Percentiles rank a stretch among this genome's conserved stretches.
Evolutionary conservation across 768 basidiomycete species (phyloP).

Genomic region (Leccinum rimulosum): DNA sequence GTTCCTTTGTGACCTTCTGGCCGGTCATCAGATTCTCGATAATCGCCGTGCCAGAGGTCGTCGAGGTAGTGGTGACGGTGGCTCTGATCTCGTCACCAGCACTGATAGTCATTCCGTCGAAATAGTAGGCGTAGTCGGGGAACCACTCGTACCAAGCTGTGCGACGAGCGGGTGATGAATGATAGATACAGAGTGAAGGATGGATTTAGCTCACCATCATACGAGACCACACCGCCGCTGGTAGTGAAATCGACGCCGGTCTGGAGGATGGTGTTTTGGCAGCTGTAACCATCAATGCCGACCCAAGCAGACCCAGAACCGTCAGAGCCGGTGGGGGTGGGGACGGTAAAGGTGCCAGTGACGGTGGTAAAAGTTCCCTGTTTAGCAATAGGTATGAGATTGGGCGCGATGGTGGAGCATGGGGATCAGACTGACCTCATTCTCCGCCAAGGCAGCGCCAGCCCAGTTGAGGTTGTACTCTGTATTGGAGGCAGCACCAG

Average conservation of each 20-base stretch:
- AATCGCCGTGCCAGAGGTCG: neutral
- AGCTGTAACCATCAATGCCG: neutral
- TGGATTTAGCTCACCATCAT: neutral
- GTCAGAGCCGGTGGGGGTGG: neutral
- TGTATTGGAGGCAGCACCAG: constrained; percentile 1
- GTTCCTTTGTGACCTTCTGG: neutral
- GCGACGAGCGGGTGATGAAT: neutral
- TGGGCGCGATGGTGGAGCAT: no score
- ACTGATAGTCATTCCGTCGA: neutral
- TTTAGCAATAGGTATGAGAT: neutral
- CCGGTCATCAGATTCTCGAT: neutral
- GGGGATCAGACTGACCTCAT: no score
- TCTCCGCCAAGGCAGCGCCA: neutral
- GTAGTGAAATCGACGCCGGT: neutral
- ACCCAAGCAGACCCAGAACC: neutral
- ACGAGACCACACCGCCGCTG: neutral
- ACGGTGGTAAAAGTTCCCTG: neutral
- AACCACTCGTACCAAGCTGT: neutral
- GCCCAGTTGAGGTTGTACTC: constrained; percentile 21
- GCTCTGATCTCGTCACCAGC: neutral
- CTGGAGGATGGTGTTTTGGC: neutral
- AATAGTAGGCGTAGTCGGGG: neutral
- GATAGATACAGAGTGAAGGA: neutral
- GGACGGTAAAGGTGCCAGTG: neutral
- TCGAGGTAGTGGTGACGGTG: neutral